These are phyloP conservation scores for Dillenia turbinata DNA, from an alignment of 164 flowering plant genomes.

Conservation along the genomic window DNA sequence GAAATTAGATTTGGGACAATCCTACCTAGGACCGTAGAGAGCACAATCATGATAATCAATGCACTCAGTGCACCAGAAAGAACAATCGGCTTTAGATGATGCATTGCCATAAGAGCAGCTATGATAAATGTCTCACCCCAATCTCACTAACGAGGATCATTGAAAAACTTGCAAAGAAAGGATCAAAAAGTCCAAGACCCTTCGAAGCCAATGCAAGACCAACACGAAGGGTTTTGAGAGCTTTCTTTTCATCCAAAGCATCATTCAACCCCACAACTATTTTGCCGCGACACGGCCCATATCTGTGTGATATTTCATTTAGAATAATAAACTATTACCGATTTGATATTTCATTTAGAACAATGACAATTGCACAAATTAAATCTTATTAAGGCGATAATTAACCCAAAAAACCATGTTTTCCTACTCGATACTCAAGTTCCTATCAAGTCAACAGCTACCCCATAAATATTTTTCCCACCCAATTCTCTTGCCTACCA, in stretches of 20 bases:
- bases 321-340: no score
- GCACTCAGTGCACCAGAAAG: slow-evolving; percentile 95
- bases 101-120: slow-evolving; percentile 99
- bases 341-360: no score
- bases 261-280: slow-evolving; percentile 28
- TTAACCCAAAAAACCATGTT: no score
- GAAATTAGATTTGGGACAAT: slow-evolving; percentile 97
- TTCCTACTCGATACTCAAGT: no score
- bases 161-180: slow-evolving; percentile 83
- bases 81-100: slow-evolving; percentile 96
- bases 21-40: slow-evolving; percentile 98
- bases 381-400: no score
- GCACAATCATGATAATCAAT: slow-evolving; percentile 95
- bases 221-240: slow-evolving; percentile 21
- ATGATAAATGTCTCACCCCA: slow-evolving; percentile 98
- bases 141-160: slow-evolving; percentile 98
- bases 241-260: slow-evolving; percentile 24
- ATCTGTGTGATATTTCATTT: no score
- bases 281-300: no score
- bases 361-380: no score
- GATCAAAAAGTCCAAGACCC: slow-evolving; percentile 91
- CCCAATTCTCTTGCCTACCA: no score
- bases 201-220: slow-evolving; percentile 31
- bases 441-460: no score
- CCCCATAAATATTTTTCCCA: no score